Percentiles rank a stretch among this genome's conserved stretches.
These are phyloP conservation scores for Phytophthora citrophthora DNA, from an alignment of 352 stramenopile species.

Conservation along the genomic window DNA sequence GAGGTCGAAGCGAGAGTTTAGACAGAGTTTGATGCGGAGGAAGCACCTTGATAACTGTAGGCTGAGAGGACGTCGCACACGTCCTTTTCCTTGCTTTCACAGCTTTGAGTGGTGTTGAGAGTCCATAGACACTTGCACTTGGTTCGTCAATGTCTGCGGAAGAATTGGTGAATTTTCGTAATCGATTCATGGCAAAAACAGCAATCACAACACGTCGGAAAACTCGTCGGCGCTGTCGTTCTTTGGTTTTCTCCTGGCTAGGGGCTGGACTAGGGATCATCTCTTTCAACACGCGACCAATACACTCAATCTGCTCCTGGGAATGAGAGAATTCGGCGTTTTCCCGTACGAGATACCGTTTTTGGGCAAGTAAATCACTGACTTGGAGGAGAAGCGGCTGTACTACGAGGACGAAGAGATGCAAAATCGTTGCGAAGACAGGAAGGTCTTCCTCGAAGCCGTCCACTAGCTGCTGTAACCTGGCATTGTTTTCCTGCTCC, in stretches of 20 bases:
- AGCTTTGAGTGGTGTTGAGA: slow-evolving; percentile 50
- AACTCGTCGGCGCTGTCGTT: slow-evolving; percentile 17
- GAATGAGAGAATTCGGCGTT: slow-evolving; percentile 50
- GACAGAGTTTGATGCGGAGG: slow-evolving; percentile 34
- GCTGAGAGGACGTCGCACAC: slow-evolving; percentile 19
- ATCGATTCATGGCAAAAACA: slow-evolving; percentile 74
- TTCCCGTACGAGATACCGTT: slow-evolving; percentile 57
- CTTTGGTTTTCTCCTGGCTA: slow-evolving; percentile 17
- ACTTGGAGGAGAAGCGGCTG: slow-evolving; percentile 71
- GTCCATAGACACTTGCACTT: slow-evolving; percentile 39
- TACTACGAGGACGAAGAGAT: slow-evolving; percentile 68
- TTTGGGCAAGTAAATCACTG: slow-evolving; percentile 65
- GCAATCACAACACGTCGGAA: slow-evolving; percentile 67
- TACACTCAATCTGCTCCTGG: slow-evolving; percentile 67
- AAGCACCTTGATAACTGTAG: slow-evolving; percentile 62
- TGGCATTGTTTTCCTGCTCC: slow-evolving; percentile 17
- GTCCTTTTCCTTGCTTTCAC: slow-evolving; percentile 21
- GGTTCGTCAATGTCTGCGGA: background rate
- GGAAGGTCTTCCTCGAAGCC: slow-evolving; percentile 52
- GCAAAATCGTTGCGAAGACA: slow-evolving; percentile 50
- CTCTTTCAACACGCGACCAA: slow-evolving; percentile 63
- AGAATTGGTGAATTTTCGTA: slow-evolving; percentile 35
- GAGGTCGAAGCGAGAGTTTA: slow-evolving; percentile 32
- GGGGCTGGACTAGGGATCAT: slow-evolving; percentile 40
- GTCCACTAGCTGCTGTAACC: slow-evolving; percentile 40